Conservation (phyloP, 768 basidiomycete genomes). For the Mycena chlorophos region DNA sequence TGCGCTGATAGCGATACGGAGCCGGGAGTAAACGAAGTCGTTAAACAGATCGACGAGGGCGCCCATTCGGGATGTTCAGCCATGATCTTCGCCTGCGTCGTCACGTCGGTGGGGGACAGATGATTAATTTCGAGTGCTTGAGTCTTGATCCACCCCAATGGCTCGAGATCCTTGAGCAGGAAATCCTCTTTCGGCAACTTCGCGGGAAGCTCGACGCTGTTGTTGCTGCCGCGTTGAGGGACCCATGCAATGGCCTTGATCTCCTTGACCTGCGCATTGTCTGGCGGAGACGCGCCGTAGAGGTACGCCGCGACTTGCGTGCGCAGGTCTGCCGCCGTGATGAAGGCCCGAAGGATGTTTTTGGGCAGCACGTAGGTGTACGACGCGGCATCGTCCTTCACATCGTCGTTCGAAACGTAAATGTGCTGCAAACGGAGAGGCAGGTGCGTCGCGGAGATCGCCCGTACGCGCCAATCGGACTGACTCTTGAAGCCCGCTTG, state of each 20-base stretch:
- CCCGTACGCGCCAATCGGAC: constrained; percentile 99
- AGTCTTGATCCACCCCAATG: constrained; percentile 95
- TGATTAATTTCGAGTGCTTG: constrained; percentile 91
- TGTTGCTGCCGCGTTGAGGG: constrained; percentile 97
- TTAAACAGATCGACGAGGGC: constrained; percentile 89
- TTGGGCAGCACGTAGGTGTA: constrained; percentile 97
- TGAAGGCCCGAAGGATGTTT: constrained; percentile 93
- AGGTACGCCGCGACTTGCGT: constrained; percentile 95
- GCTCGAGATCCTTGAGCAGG: constrained; percentile 92
- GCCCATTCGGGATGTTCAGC: constrained; percentile 94
- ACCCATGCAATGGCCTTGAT: constrained; percentile 96
- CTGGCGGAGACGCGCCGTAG: constrained; percentile 89
- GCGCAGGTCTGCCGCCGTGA: constrained; percentile 88
- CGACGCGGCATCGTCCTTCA: constrained; percentile 94
- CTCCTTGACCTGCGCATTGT: constrained; percentile 98
- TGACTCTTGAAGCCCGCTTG: constrained; percentile 99
- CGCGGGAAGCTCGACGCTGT: constrained; percentile 85
- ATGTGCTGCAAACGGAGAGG: constrained; percentile 96
- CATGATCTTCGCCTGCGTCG: constrained; percentile 95
- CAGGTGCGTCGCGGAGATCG: constrained; percentile 95
- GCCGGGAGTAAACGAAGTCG: constrained; percentile 95
- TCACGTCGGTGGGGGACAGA: constrained; percentile 89
- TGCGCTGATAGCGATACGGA: constrained; percentile 95
- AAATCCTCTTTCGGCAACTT: constrained; percentile 94
- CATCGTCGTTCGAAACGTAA: constrained; percentile 98